A percentile compares a stretch with the other conserved stretches of the same genome.
Conservation (phyloP, 208 protist genomes). For the Acanthamoeba lugdunensis region DNA sequence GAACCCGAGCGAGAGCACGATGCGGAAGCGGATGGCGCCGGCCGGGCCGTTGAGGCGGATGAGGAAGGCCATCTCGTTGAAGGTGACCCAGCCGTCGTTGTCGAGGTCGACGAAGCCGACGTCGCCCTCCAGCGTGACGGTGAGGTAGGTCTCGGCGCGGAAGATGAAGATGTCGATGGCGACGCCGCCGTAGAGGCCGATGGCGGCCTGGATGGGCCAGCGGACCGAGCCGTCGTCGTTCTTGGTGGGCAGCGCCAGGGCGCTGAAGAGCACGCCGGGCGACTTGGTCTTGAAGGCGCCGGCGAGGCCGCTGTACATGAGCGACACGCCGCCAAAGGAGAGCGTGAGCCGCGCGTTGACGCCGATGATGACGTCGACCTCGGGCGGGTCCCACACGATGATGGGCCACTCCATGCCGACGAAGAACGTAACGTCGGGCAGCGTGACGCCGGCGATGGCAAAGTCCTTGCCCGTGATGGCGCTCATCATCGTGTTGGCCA, state of each 20-base stretch:
- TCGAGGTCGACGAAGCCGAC: slow-evolving; percentile 36
- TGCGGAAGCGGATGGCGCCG: background rate
- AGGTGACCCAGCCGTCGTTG: slow-evolving; percentile 53
- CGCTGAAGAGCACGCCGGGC: slow-evolving; percentile 37
- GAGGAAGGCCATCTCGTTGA: slow-evolving; percentile 69
- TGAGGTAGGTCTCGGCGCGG: slow-evolving; percentile 3
- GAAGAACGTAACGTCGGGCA: slow-evolving; percentile 36
- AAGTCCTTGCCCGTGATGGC: slow-evolving; percentile 52
- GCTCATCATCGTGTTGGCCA: slow-evolving; percentile 24
- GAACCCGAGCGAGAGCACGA: background rate
- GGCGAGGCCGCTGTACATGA: slow-evolving; percentile 61
- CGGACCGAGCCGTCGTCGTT: slow-evolving; percentile 67
- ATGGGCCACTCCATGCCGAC: slow-evolving; percentile 46
- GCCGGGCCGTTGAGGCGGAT: slow-evolving; percentile 2
- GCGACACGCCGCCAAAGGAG: slow-evolving; percentile 36
- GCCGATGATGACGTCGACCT: slow-evolving; percentile 28
- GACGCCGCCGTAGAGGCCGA: slow-evolving; percentile 35
- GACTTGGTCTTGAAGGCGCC: slow-evolving; percentile 18
- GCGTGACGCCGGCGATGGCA: slow-evolving; percentile 52
- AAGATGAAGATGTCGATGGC: slow-evolving; percentile 74
- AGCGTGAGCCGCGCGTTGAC: slow-evolving; percentile 16
- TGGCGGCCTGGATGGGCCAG: slow-evolving; percentile 23
- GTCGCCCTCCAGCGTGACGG: slow-evolving; percentile 8
- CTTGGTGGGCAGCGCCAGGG: slow-evolving; percentile 21
- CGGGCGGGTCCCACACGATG: slow-evolving; percentile 35